A percentile compares a stretch with the other conserved stretches of the same genome.
phyloP scores from a whole-genome alignment of 208 protist species.

The Herpetomonas muscarum region DNA sequence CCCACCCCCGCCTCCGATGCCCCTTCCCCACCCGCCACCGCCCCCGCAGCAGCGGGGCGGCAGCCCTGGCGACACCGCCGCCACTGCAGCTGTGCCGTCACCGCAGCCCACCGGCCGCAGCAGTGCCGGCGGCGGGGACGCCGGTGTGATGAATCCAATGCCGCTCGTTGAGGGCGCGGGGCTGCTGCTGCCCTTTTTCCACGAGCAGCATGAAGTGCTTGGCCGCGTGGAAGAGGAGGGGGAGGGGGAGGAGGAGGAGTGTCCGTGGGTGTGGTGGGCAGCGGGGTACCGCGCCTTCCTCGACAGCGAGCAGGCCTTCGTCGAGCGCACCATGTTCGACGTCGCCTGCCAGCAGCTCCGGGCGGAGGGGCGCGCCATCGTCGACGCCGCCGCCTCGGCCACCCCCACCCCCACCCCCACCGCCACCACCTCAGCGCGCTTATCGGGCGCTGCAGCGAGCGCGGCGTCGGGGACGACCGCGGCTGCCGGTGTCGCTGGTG shows the following conservation, averaged over 20 bases:
- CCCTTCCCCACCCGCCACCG: not conserved
- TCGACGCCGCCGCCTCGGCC: not conserved
- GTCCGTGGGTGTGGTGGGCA: slow-evolving; percentile 68
- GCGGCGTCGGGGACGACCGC: too few species aligned
- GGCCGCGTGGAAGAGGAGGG: slow-evolving; percentile 5
- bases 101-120: too few species aligned
- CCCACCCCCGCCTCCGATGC: slow-evolving; percentile 7
- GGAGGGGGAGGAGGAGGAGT: slow-evolving; percentile 14
- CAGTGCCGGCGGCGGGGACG: too few species aligned
- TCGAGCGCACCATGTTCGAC: slow-evolving; percentile 71
- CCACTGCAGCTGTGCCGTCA: too few species aligned
- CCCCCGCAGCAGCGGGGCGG: not conserved
- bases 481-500: too few species aligned
- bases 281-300: slow-evolving; percentile 72
- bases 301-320: slow-evolving; percentile 69
- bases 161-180: too few species aligned
- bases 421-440: too few species aligned
- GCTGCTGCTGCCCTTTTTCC: not conserved
- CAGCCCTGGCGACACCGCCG: not conserved
- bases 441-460: too few species aligned
- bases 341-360: slow-evolving; percentile 57
- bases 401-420: not conserved
- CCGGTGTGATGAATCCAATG: too few species aligned
- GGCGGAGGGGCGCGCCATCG: slow-evolving; percentile 9
- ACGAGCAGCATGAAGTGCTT: not conserved